phyloP scores from a whole-genome alignment of 2,329 filamentous ascomycete genomes.

The Curvularia sp. region DNA sequence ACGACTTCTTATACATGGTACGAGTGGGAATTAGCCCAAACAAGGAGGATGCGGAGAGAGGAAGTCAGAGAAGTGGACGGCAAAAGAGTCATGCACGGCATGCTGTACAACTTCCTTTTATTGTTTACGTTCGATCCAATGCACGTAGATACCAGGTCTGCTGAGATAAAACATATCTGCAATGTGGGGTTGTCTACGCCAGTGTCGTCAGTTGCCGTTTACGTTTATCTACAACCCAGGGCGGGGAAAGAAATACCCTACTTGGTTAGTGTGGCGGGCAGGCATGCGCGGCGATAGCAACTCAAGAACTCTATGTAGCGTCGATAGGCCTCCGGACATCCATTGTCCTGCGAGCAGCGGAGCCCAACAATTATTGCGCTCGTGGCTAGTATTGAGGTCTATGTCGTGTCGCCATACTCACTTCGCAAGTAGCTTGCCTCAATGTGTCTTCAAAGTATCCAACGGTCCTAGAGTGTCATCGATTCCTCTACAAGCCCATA shows the following conservation, averaged over 20 bases:
- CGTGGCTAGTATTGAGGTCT: not conserved
- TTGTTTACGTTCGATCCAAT: not conserved
- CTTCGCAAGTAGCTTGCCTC: not conserved
- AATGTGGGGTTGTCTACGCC: constrained; percentile 25
- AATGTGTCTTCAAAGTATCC: not conserved
- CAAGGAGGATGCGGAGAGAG: not conserved
- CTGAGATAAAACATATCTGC: constrained; percentile 24
- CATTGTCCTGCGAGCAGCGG: not conserved
- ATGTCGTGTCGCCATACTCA: not conserved
- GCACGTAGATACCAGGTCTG: constrained; percentile 4
- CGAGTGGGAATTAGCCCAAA: not conserved
- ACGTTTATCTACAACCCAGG: constrained; percentile 10
- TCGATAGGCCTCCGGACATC: not conserved
- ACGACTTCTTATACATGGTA: not conserved
- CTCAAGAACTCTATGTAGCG: constrained; percentile 7
- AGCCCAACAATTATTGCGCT: not conserved
- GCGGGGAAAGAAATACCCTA: constrained; percentile 34
- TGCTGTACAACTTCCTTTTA: constrained; percentile 17
- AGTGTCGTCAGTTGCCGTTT: constrained; percentile 26
- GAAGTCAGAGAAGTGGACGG: not conserved
- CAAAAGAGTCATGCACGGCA: constrained; percentile 11
- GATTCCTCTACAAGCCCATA: not conserved
- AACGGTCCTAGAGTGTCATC: not conserved
- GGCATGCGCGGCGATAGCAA: constrained; percentile 16
- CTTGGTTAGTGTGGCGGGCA: constrained; percentile 23